phyloP scores from a whole-genome alignment of 306 rosid genomes.

The Gleditsia sinensis region DNA sequence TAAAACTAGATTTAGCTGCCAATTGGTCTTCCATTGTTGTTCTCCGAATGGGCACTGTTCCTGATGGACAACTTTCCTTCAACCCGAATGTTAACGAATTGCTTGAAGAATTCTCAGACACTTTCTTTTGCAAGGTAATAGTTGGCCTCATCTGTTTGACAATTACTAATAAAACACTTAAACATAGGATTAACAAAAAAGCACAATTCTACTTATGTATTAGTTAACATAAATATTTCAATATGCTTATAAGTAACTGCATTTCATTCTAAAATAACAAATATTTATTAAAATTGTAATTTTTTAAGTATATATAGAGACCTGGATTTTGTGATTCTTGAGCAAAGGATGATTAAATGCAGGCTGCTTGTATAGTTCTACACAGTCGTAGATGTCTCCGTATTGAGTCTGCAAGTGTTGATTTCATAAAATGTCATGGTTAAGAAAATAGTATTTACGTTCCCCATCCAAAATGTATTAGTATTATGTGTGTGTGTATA shows the following conservation, averaged over 20 bases:
- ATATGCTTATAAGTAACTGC: no score
- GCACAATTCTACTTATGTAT: no score
- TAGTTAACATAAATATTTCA: no score
- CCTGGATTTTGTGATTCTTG: slow-evolving; percentile 13
- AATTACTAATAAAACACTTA: no score
- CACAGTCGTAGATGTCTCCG: slow-evolving; percentile 32
- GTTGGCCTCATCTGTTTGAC: slow-evolving; percentile 11
- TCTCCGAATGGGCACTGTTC: slow-evolving; percentile 29
- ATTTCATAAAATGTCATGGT: not conserved
- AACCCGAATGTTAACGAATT: not conserved
- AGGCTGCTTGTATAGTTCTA: slow-evolving; percentile 24
- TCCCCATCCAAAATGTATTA: not conserved
- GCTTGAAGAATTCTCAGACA: not conserved
- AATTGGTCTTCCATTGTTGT: not conserved
- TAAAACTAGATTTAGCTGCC: not conserved
- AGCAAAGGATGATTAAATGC: slow-evolving; percentile 22
- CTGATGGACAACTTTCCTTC: not conserved
- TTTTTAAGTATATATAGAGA: not conserved
- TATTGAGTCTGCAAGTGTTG: not conserved
- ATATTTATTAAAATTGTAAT: no score
- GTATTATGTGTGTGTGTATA: no score
- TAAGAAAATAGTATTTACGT: no score
- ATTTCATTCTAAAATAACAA: no score
- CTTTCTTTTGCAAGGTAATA: not conserved
- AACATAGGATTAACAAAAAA: no score